phyloP scores from a whole-genome alignment of 2,329 filamentous ascomycete species.

The Botrytis paeoniae region DNA sequence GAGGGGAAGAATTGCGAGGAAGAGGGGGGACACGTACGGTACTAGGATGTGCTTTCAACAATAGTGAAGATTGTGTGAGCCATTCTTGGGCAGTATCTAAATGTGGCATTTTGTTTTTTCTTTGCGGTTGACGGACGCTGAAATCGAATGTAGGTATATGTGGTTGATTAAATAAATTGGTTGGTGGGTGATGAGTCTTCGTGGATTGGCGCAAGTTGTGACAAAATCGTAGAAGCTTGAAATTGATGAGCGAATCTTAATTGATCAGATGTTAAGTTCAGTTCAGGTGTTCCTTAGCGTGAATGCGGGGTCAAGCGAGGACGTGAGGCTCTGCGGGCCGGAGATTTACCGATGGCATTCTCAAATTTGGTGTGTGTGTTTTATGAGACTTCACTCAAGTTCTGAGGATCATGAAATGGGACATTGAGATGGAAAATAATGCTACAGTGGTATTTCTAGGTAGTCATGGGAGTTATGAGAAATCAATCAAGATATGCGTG shows the following conservation, averaged over 20 bases:
- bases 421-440: neutral
- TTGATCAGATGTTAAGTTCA: neutral
- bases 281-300: neutral
- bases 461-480: neutral
- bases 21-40: constrained; percentile 57
- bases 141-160: neutral
- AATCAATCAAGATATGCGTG: neutral
- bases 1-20: constrained; percentile 2
- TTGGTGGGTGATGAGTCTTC: neutral
- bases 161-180: neutral
- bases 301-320: constrained; percentile 7
- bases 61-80: constrained; percentile 81
- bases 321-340: neutral
- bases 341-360: neutral
- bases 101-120: constrained; percentile 64
- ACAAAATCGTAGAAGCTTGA: neutral
- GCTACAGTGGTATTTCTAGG: neutral
- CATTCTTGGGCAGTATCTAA: constrained; percentile 83
- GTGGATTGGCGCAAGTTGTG: neutral
- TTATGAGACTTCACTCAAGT: neutral
- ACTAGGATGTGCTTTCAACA: constrained; percentile 80
- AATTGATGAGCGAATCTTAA: neutral
- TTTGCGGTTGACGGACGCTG: neutral
- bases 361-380: neutral
- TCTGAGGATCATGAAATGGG: no score